Evolutionary conservation across 2,329 filamentous ascomycete species (phyloP).

Genomic region (Arachnomyces sp.): DNA sequence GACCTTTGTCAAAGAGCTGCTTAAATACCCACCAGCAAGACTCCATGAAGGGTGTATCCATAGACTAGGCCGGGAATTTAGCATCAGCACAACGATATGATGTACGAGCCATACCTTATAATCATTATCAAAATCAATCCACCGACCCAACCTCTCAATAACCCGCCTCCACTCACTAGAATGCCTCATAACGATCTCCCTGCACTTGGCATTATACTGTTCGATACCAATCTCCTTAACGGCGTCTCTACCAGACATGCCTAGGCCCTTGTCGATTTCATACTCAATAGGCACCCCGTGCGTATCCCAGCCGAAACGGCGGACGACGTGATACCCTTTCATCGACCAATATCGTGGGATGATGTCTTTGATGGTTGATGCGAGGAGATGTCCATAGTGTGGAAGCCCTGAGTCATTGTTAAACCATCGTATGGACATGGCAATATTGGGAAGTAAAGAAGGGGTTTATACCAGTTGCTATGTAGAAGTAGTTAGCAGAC

Average conservation of each 20-base stretch:
- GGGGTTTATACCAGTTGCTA: too few relatives aligned
- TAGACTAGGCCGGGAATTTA: slow-evolving; percentile 52
- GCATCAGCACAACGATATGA: slow-evolving; percentile 6
- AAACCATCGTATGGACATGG: too few relatives aligned
- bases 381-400: slow-evolving; percentile 70
- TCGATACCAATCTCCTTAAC: slow-evolving; percentile 79
- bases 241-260: slow-evolving; percentile 78
- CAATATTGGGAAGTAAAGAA: too few relatives aligned
- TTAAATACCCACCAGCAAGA: slow-evolving; percentile 96
- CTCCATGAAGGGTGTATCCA: slow-evolving; percentile 95
- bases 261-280: slow-evolving; percentile 94
- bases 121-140: slow-evolving; percentile 97
- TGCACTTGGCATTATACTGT: slow-evolving; percentile 87
- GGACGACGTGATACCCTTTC: slow-evolving; percentile 88
- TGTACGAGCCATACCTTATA: slow-evolving; percentile 59
- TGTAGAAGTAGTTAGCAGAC: too few relatives aligned
- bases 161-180: slow-evolving; percentile 82
- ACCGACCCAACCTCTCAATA: slow-evolving; percentile 80
- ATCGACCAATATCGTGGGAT: slow-evolving; percentile 96
- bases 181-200: slow-evolving; percentile 88
- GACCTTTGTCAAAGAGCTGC: slow-evolving; percentile 79
- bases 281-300: slow-evolving; percentile 93
- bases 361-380: slow-evolving; percentile 94
- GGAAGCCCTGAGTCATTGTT: slow-evolving; percentile 58
- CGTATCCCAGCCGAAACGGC: slow-evolving; percentile 91